phyloP scores from a whole-genome alignment of 164 flowering plant genomes.

The Kalanchoe fedtschenkoi region DNA sequence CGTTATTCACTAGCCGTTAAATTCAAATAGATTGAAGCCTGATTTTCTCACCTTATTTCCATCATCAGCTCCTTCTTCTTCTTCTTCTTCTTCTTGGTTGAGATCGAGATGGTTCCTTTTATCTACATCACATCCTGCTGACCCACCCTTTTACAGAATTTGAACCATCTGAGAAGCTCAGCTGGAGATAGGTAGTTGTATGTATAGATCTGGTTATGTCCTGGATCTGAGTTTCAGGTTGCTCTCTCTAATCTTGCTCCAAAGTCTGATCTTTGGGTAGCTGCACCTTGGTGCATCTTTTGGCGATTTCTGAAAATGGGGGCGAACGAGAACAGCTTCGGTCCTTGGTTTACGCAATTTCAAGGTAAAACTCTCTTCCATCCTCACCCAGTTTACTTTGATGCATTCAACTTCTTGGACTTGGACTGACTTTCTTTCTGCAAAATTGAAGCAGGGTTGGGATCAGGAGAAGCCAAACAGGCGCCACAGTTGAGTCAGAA shows the following conservation, averaged over 20 bases:
- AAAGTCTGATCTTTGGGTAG: neutral
- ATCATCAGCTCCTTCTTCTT: neutral
- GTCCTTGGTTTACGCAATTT: neutral
- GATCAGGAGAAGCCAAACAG: neutral
- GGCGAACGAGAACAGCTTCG: neutral
- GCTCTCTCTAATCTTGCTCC: too few relatives aligned
- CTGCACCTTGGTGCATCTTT: neutral
- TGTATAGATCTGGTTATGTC: neutral
- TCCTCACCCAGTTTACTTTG: too few relatives aligned
- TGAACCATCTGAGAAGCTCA: neutral
- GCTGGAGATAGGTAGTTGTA: neutral
- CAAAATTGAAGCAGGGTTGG: neutral
- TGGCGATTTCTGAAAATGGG: neutral
- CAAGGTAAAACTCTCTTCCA: neutral
- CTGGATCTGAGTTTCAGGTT: neutral
- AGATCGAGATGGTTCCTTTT: neutral
- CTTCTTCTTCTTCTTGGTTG: neutral
- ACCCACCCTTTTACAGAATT: neutral
- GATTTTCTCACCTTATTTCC: neutral
- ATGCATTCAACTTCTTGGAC: neutral
- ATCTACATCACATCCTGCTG: neutral
- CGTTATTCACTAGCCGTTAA: constrained; percentile 15
- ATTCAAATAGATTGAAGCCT: constrained; percentile 8
- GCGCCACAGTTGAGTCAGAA: constrained; percentile 2
- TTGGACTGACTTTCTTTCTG: neutral